A percentile compares a stretch with the other conserved stretches of the same genome.
Evolutionary conservation across 352 stramenopile genomes (phyloP).

Genomic region (Pythium scleroteichum): DNA sequence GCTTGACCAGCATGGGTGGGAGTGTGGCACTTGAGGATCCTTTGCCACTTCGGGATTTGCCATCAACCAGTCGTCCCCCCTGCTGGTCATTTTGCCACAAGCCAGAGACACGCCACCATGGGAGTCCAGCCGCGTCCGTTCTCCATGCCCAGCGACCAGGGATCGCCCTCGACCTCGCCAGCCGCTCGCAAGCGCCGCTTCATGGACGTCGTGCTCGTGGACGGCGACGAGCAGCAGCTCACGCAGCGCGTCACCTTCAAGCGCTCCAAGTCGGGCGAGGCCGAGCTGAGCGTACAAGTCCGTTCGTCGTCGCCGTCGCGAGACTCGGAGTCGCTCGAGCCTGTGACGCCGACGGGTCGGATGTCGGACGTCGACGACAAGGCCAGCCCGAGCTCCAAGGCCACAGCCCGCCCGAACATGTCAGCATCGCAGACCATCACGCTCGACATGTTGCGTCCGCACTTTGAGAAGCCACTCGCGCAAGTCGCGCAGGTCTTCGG

Average conservation of each 20-base stretch:
- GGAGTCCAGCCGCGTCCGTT: constrained; percentile 23
- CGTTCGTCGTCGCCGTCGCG: not conserved
- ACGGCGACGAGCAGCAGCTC: constrained; percentile 13
- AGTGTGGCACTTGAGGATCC: constrained; percentile 2
- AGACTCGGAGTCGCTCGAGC: constrained; percentile 15
- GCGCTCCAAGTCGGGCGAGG: constrained; percentile 25
- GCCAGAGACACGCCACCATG: too few species aligned
- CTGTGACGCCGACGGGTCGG: constrained; percentile 1
- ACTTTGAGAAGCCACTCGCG: constrained; percentile 84
- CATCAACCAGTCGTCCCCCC: constrained; percentile 12
- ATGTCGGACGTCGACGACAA: not conserved
- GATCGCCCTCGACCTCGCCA: constrained; percentile 22
- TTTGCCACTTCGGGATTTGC: constrained; percentile 21
- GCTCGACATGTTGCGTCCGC: constrained; percentile 74
- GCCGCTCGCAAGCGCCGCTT: constrained; percentile 27
- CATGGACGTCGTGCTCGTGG: constrained; percentile 30
- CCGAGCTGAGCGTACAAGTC: constrained; percentile 11
- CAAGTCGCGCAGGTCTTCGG: constrained; percentile 76
- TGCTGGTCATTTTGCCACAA: not conserved
- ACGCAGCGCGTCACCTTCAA: constrained; percentile 28
- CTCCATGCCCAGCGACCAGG: constrained; percentile 11
- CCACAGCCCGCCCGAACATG: constrained; percentile 51
- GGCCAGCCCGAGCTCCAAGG: constrained; percentile 24
- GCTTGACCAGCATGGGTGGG: not conserved
- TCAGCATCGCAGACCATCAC: constrained; percentile 79